A percentile compares a stretch with the other conserved stretches of the same genome.
Conservation (phyloP, 148 eudicot species). For the Rhododendron griersonianum region DNA sequence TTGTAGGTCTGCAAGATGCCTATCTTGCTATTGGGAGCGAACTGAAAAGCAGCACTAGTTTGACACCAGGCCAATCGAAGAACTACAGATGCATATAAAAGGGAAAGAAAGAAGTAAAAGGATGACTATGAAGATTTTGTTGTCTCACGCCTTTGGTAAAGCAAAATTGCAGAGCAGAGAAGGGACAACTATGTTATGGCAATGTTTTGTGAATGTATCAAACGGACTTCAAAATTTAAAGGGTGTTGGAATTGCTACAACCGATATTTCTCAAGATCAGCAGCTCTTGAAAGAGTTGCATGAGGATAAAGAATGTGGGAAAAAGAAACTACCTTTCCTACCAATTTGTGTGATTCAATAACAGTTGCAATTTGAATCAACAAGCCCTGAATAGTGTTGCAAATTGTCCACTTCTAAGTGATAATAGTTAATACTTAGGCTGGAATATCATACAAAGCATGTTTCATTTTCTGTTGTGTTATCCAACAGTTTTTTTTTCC, state of each 20-base stretch:
- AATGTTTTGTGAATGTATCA: neutral
- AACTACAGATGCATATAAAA: neutral
- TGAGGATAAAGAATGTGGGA: neutral
- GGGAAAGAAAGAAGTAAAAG: neutral
- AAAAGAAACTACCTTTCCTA: neutral
- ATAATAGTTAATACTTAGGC: neutral
- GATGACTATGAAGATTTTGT: neutral
- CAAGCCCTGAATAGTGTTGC: neutral
- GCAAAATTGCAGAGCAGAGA: neutral
- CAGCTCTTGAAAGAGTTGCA: neutral
- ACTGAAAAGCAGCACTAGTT: neutral
- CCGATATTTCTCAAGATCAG: neutral
- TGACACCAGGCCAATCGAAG: neutral
- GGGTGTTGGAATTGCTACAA: neutral
- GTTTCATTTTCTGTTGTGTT: neutral
- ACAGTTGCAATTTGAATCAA: neutral
- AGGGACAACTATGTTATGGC: neutral
- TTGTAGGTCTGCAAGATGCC: neutral
- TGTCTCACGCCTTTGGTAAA: neutral
- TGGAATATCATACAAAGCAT: neutral
- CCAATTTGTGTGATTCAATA: neutral
- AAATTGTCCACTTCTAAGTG: neutral
- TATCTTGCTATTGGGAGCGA: neutral
- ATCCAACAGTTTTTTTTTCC: neutral
- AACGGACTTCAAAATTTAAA: neutral